phyloP scores from a whole-genome alignment of 148 eudicot genomes.

The Vaccinium corymbosum region DNA sequence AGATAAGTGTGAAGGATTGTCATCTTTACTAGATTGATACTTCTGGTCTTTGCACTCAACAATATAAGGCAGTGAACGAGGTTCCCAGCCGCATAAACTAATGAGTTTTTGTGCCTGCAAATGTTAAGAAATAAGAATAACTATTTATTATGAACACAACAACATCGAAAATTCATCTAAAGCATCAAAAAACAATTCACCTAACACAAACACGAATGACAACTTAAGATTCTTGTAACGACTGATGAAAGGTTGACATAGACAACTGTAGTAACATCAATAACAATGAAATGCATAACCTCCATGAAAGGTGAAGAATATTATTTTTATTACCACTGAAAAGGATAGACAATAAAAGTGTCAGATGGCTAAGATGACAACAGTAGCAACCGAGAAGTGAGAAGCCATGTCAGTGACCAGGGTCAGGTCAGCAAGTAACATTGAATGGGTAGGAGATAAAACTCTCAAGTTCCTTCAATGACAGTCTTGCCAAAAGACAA shows the following conservation, averaged over 20 bases:
- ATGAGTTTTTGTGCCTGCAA: slow-evolving; percentile 77
- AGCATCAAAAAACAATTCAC: not conserved
- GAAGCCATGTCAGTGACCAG: not conserved
- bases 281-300: not conserved
- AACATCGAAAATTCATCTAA: not conserved
- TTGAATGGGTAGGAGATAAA: not conserved
- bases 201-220: not conserved
- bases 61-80: slow-evolving; percentile 67
- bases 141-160: slow-evolving; percentile 1
- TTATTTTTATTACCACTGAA: not conserved
- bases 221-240: not conserved
- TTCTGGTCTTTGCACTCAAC: slow-evolving; percentile 58
- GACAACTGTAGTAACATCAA: not conserved
- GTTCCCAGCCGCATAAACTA: slow-evolving; percentile 97
- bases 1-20: slow-evolving; percentile 23
- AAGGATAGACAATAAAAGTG: not conserved
- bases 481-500: slow-evolving; percentile 12
- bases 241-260: not conserved
- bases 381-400: not conserved
- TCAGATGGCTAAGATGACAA: not conserved
- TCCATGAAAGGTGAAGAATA: not conserved
- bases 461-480: slow-evolving; percentile 8
- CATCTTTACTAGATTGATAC: slow-evolving; percentile 31
- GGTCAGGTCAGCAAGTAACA: not conserved
- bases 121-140: slow-evolving; percentile 12